Conservation (phyloP, 2,329 filamentous ascomycete species). For the Colletotrichum salicis region DNA sequence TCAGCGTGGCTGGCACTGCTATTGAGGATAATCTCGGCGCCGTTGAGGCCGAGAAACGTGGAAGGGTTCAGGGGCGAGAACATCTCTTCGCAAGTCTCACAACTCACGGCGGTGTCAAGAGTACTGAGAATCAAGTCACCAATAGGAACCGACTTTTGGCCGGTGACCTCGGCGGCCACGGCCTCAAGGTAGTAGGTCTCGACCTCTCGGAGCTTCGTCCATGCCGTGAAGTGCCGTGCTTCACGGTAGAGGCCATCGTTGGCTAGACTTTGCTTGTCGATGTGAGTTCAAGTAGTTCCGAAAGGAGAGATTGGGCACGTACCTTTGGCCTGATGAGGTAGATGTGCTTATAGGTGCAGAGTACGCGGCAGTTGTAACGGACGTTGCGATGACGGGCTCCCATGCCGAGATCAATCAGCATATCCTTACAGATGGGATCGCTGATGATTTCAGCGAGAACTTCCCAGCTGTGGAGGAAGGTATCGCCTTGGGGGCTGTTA, state of each 20-base stretch:
- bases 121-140: constrained; percentile 53
- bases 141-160: constrained; percentile 47
- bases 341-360: constrained; percentile 70
- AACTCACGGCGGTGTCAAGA: constrained; percentile 46
- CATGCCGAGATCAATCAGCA: constrained; percentile 72
- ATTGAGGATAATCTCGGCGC: constrained; percentile 37
- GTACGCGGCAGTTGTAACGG: constrained; percentile 49
- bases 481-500: constrained; percentile 73
- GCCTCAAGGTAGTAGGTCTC: constrained; percentile 7
- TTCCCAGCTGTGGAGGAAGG: constrained; percentile 70
- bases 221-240: constrained; percentile 53
- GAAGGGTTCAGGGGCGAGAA: constrained; percentile 46
- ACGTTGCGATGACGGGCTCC: constrained; percentile 64
- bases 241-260: constrained; percentile 53
- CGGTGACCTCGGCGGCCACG: constrained; percentile 24
- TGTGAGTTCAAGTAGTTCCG: background rate
- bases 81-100: constrained; percentile 54
- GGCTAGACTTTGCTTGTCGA: constrained; percentile 40
- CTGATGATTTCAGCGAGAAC: constrained; percentile 69
- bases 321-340: constrained; percentile 79
- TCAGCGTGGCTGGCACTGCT: constrained; percentile 52
- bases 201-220: constrained; percentile 46
- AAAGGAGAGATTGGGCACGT: background rate
- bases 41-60: background rate
- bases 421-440: constrained; percentile 69